These are phyloP conservation scores for Termitomyces sp. DNA, from an alignment of 768 basidiomycete species.

Conservation along the genomic window DNA sequence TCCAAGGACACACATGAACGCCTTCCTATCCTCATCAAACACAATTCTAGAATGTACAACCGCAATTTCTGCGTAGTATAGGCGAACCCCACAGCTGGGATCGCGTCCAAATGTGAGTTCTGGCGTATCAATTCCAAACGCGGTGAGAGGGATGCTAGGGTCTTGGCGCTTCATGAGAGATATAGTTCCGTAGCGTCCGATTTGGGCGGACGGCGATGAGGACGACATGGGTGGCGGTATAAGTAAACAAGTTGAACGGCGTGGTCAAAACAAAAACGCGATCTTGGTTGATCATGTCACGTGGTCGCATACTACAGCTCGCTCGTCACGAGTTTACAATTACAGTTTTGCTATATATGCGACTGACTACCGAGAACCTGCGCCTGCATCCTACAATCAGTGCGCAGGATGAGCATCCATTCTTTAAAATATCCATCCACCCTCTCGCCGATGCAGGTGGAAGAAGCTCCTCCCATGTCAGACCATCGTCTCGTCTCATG, in stretches of 20 bases:
- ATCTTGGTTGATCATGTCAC: neutral
- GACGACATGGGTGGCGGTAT: neutral
- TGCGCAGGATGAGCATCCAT: too few species aligned
- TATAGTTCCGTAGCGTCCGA: slow-evolving; percentile 65
- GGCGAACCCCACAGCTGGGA: slow-evolving; percentile 55
- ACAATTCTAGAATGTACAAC: slow-evolving; percentile 62
- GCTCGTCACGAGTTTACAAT: too few species aligned
- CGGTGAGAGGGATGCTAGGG: slow-evolving; percentile 43
- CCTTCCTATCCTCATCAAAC: slow-evolving; percentile 68
- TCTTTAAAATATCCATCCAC: too few species aligned
- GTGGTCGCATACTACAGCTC: neutral
- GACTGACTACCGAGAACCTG: too few species aligned
- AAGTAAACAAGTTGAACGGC: neutral
- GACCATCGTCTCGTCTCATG: too few species aligned
- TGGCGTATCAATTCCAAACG: slow-evolving; percentile 69
- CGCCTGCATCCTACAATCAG: too few species aligned
- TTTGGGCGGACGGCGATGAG: slow-evolving; percentile 22
- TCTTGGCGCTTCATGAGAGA: slow-evolving; percentile 54
- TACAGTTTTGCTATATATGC: too few species aligned
- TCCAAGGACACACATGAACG: slow-evolving; percentile 64
- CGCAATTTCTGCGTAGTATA: slow-evolving; percentile 64
- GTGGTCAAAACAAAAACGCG: neutral
- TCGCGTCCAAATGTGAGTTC: slow-evolving; percentile 68
- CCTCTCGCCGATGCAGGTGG: too few species aligned
- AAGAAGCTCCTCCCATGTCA: too few species aligned